Percentiles rank a stretch among this genome's conserved stretches.
phyloP scores from a whole-genome alignment of 2,329 filamentous ascomycete species.

The Periconia sp. region DNA sequence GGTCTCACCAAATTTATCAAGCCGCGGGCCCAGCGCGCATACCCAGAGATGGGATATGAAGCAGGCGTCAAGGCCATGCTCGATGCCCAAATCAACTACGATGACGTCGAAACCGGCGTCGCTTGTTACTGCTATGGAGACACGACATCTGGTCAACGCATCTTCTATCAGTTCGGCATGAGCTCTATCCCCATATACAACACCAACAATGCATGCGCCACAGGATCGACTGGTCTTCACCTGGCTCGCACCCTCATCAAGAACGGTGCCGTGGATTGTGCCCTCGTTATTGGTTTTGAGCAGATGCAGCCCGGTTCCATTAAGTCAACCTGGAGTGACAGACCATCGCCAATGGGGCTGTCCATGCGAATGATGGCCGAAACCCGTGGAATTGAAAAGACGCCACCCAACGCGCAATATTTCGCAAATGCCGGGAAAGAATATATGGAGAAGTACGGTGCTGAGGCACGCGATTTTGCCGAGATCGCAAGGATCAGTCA shows the following conservation, averaged over 20 bases:
- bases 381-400: conserved; percentile 76
- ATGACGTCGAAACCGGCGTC: conserved; percentile 89
- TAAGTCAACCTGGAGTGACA: conserved; percentile 77
- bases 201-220: conserved; percentile 97
- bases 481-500: conserved; percentile 93
- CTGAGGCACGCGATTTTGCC: conserved; percentile 81
- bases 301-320: conserved; percentile 93
- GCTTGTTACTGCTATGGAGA: conserved; percentile 97
- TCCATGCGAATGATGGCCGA: conserved; percentile 77
- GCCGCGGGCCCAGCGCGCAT: conserved; percentile 86
- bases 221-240: conserved; percentile 82
- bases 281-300: conserved; percentile 91
- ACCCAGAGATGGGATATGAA: conserved; percentile 90
- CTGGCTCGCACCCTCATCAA: conserved; percentile 78
- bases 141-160: conserved; percentile 87
- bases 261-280: conserved; percentile 79
- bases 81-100: conserved; percentile 86
- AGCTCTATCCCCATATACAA: conserved; percentile 93
- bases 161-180: conserved; percentile 98
- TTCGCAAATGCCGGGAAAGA: conserved; percentile 92
- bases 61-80: conserved; percentile 83
- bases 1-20: conserved; percentile 99
- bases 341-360: conserved; percentile 75
- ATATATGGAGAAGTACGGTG: conserved; percentile 94
- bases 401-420: conserved; percentile 84